Percentiles rank a stretch among this genome's conserved stretches.
phyloP scores from a whole-genome alignment of 768 basidiomycete species.

The Hericium coralloides region DNA sequence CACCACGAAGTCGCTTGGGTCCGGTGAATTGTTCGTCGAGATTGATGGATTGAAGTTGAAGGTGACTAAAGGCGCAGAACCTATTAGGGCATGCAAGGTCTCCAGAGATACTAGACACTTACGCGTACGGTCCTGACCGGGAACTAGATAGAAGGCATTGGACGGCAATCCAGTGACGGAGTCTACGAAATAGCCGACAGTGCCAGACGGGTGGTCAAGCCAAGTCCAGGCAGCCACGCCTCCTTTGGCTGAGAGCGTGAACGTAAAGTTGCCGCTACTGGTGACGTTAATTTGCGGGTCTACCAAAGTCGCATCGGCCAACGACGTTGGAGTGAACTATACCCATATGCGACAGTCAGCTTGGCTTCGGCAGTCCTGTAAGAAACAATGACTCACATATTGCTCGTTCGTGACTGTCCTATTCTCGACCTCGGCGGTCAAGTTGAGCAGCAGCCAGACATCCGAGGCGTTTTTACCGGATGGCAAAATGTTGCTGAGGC shows the following conservation, averaged over 20 bases:
- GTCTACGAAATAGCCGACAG: conserved; percentile 45
- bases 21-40: conserved; percentile 32
- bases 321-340: conserved; percentile 42
- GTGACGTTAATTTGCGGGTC: conserved; percentile 40
- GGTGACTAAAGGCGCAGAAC: conserved; percentile 23
- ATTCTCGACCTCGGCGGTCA: conserved; percentile 35
- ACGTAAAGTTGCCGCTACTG: conserved; percentile 27
- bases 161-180: conserved; percentile 28
- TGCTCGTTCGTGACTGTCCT: conserved; percentile 40
- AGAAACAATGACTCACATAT: conserved; percentile 29
- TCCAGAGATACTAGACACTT: conserved; percentile 14
- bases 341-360: background rate
- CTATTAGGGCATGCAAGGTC: background rate
- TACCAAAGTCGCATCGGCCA: conserved; percentile 36
- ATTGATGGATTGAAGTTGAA: conserved; percentile 31
- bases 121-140: conserved; percentile 45
- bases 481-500: conserved; percentile 38
- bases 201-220: conserved; percentile 50
- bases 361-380: background rate
- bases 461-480: conserved; percentile 29
- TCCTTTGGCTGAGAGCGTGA: conserved; percentile 42
- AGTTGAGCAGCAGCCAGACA: conserved; percentile 43
- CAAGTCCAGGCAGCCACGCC: conserved; percentile 52
- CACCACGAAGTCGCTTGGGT: conserved; percentile 33
- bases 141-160: conserved; percentile 49